These are phyloP conservation scores for Choanephora cucurbitarum DNA, from an alignment of 371 early-diverging fungal genomes.

Conservation along the genomic window DNA sequence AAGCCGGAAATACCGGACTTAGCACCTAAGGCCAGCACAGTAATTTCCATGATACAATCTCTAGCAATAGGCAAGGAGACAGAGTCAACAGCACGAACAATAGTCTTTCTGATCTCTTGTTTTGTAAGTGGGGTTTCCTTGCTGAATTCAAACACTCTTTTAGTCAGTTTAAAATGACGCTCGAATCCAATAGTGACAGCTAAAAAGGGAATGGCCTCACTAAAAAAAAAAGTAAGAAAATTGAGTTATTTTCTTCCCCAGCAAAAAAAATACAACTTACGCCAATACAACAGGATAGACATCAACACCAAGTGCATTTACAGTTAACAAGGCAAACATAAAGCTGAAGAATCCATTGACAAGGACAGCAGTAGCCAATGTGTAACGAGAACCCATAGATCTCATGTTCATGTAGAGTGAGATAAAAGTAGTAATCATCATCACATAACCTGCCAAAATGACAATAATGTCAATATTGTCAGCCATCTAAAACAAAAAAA, in stretches of 20 bases:
- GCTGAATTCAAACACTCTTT: constrained; percentile 68
- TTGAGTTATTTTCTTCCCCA: too few relatives aligned
- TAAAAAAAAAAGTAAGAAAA: constrained; percentile 14
- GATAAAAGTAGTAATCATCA: constrained; percentile 84
- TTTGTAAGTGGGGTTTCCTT: constrained; percentile 35
- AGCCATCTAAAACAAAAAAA: constrained; percentile 69
- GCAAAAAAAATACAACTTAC: constrained; percentile 17
- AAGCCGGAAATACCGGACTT: constrained; percentile 78
- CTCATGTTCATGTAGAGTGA: constrained; percentile 87
- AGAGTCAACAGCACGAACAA: constrained; percentile 69
- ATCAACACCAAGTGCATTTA: constrained; percentile 65
- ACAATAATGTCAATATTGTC: constrained; percentile 82
- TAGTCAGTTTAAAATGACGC: constrained; percentile 81
- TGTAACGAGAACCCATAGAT: constrained; percentile 81
- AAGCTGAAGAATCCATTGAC: constrained; percentile 79
- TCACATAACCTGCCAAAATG: constrained; percentile 79
- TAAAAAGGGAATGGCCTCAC: constrained; percentile 91
- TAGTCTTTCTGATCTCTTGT: constrained; percentile 63
- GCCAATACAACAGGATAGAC: constrained; percentile 78
- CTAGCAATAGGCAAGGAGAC: constrained; percentile 70
- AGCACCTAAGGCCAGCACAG: constrained; percentile 77
- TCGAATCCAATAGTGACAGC: constrained; percentile 94
- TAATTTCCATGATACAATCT: constrained; percentile 84
- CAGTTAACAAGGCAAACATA: constrained; percentile 72
- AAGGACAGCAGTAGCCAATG: constrained; percentile 68